Base-by-base conservation (phyloP, 2,329 filamentous ascomycete species). In the Acarospora socialis region DNA sequence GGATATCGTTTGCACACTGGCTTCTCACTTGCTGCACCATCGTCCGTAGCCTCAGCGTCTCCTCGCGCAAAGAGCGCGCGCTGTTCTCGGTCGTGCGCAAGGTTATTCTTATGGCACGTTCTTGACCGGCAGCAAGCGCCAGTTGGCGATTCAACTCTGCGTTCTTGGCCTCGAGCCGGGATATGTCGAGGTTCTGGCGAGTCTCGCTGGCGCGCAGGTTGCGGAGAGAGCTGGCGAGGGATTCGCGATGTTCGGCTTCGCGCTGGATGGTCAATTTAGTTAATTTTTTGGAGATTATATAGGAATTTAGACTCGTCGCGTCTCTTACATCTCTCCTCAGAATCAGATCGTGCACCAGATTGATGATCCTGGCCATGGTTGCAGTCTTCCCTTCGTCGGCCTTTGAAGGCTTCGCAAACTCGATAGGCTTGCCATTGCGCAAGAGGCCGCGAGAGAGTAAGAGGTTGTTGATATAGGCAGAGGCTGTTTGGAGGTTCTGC, bases 321-420 rank as follows among this genome's bases (percentile, higher is more conserved):
- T 28, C 34, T 63, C 74, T 46, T 63, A 92, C 83, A 54, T 98
- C 90, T 63, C 86, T 73, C 43, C 86, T 73, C 38, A 94, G 55
- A 37, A 98, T 82, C 45, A 98, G 59, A 51, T 98, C 90, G 55
- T 98, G 93, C 29, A 98, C 74, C 15, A 98, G 68, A 50, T 87
- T 81, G 59, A 98, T 93, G 46, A 95, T 77, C 43, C 75, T 73
- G 13, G 80, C 78, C 75, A 90, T 87, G 12, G 80, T 81, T 30
- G 68, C 70, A 48, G 69, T 68, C 21, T 71, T 65, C 10, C 55
- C 55, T 12, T 67, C 66, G 41, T 76, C 70, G 37, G 65, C 68
- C 40, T 71, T 65, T 32, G 71, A 71, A 6, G 81, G 77, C 40
- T 73, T 63, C 38, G 80, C 75, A 53, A 98, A 98, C 54, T 94